Base-by-base conservation (phyloP, 495 filamentous ascomycete genomes). In the Aspergillus sclerotioniger region DNA sequence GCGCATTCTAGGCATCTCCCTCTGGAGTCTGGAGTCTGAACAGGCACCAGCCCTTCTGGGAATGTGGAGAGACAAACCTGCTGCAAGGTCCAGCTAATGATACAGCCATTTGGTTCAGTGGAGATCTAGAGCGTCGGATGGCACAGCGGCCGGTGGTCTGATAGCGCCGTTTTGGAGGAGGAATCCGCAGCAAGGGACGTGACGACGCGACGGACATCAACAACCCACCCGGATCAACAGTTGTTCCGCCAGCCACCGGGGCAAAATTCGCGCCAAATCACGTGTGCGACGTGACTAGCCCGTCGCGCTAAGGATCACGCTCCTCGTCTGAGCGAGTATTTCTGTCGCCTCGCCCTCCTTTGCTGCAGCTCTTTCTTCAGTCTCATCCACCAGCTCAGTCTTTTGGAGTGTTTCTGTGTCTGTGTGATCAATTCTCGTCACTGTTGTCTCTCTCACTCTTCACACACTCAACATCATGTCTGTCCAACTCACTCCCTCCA, bases 401-500 rank as follows among this genome's bases (percentile, higher is more conserved):
- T 32, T 43, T 19, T 50, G 41, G 57, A 39, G 41, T 32, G 31
- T 57, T 59, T 47, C 29, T 60, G 62, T 71, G 57, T 62, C 56
- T 59, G 59, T 60, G 41, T 64, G 51, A 63, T 43, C 60, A 62
- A 51, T 66, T 60, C 25, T 64, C 58, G 44, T 62, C 31, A 35
- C 57, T 20, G 50, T 37, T 45, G 50, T 58, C 49, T 37, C 48
- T 9, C 54, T 53, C 35, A 12, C 7, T 56, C 20, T 21, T 56
- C 47, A 69, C 13, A 69, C 57, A 72, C 48, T 65, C 51, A 65
- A 71, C 62, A 54, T 66, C 76, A 90, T 91, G 90, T 77, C 88
- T 64, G 77, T 84, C 53, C 78, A 89, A 66, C 69, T 90, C 68
- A 94, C 90, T 62, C 90, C 91, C 53, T 94, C 91, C 60, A 94